These are phyloP conservation scores for Boeremia lycopersici DNA, from an alignment of 2,329 filamentous ascomycete genomes.

Conservation along the genomic window DNA sequence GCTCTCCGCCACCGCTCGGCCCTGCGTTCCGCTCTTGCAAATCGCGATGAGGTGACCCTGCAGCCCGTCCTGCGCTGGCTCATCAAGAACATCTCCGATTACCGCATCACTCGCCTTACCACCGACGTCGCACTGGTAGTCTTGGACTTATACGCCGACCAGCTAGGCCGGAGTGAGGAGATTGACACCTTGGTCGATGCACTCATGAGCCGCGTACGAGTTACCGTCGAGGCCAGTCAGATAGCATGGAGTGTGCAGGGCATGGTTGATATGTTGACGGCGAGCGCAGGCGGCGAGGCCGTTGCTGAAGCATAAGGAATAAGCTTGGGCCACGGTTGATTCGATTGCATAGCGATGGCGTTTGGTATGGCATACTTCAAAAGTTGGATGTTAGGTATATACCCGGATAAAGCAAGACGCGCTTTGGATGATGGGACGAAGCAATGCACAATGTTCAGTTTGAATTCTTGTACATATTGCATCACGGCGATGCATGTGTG, in stretches of 20 bases:
- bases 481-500: neutral
- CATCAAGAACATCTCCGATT: constrained; percentile 78
- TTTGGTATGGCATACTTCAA: constrained; percentile 23
- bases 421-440: constrained; percentile 34
- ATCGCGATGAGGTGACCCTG: constrained; percentile 79
- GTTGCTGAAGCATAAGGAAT: constrained; percentile 18
- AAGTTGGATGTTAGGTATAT: constrained; percentile 12
- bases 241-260: constrained; percentile 80
- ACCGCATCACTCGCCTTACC: constrained; percentile 78
- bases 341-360: constrained; percentile 46
- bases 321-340: neutral
- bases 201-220: constrained; percentile 72
- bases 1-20: constrained; percentile 88
- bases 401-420: constrained; percentile 26
- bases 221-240: constrained; percentile 83
- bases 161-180: constrained; percentile 73
- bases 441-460: constrained; percentile 18
- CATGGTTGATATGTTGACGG: constrained; percentile 82
- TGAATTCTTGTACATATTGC: neutral
- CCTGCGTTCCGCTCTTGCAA: constrained; percentile 77
- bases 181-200: constrained; percentile 73
- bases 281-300: constrained; percentile 55
- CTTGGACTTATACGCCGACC: constrained; percentile 85
- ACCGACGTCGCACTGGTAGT: constrained; percentile 83
- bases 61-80: constrained; percentile 86